Base-by-base conservation (phyloP, 371 early-diverging fungal genomes). In the Rhizopus microsporus region DNA sequence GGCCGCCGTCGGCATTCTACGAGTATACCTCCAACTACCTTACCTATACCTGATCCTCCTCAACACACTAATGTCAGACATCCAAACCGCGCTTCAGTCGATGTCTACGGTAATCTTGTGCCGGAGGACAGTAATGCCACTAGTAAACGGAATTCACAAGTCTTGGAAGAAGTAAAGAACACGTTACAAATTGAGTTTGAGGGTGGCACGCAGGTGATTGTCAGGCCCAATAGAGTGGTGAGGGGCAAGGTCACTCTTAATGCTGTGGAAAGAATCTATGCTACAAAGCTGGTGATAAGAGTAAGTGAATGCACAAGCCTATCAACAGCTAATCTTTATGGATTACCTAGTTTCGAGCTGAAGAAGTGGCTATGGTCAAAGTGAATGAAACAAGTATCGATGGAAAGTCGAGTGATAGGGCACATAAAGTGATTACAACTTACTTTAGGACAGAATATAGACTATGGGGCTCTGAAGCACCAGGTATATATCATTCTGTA, bases 151-250 rank as follows among this genome's bases (percentile, higher is more conserved):
- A 46, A 46, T 23, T n/a, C n/a, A n/a, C n/a, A n/a, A 6, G 1
- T n/a, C 8, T 23, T 46, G 7, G 46, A 46, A 46, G 46, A 46
- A 23, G 7, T 23, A 7, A 46, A 46, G 29, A 46, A 46, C 29
- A 5, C 7, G 23, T 47, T 59, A n/a, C 30, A 44, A 0, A 61
- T 79, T 4, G 80, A 80, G 37, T 77, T 80, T 46, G 77, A 80
- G 29, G 80, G 80, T 15, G 80, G 80, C 5, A 58, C 66, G 2
- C 75, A 77, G 48, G 64, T 75, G 16, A 80, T 80, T 61, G 58
- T 80, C 17, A 67, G 80, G 17, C 80, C 80, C 4, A 75, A 77
- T 53, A 65, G 80, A 29, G 58, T 51, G 17, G 10, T 50, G 40
- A 23, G 34, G 69, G 77, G 77, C 12, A 62, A 62, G 40, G 74